A percentile compares a stretch with the other conserved stretches of the same genome.
phyloP scores from a whole-genome alignment of 331 rosid species.

The Erythrophleum ivorense region DNA sequence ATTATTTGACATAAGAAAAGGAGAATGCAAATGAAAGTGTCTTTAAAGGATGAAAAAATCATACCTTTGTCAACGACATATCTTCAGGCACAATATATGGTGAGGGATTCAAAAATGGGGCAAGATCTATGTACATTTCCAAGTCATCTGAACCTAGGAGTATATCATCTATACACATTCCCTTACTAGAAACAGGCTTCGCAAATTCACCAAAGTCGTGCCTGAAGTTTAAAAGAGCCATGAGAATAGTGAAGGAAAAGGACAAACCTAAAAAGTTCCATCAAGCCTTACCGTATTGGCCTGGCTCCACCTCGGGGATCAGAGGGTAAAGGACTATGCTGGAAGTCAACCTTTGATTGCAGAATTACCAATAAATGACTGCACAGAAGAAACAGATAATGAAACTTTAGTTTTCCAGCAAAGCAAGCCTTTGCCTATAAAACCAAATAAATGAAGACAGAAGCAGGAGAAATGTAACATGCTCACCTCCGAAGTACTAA shows the following conservation, averaged over 20 bases:
- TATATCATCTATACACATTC: constrained; percentile 79
- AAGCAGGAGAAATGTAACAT: constrained; percentile 3
- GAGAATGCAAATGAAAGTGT: constrained; percentile 32
- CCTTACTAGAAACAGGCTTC: constrained; percentile 98
- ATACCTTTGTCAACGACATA: constrained; percentile 95
- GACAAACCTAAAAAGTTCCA: constrained; percentile 26
- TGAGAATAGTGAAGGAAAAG: constrained; percentile 46
- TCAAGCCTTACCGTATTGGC: constrained; percentile 59
- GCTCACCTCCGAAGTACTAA: constrained; percentile 90
- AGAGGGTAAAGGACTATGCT: constrained; percentile 86
- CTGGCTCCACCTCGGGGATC: constrained; percentile 70
- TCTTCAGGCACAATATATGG: constrained; percentile 96
- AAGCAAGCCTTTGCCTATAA: constrained; percentile 22
- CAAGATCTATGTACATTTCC: constrained; percentile 97
- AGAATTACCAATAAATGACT: constrained; percentile 93
- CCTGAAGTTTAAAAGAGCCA: constrained; percentile 55
- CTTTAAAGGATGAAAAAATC: constrained; percentile 30
- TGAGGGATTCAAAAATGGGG: constrained; percentile 88
- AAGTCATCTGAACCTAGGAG: constrained; percentile 84
- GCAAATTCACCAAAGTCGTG: constrained; percentile 82
- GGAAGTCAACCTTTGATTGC: constrained; percentile 90
- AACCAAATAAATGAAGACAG: constrained; percentile 13
- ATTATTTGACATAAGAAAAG: constrained; percentile 32
- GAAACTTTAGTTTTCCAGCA: constrained; percentile 27
- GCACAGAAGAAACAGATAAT: constrained; percentile 46